Percentiles rank a stretch among this genome's conserved stretches.
phyloP scores from a whole-genome alignment of 2,329 filamentous ascomycete genomes.

The Claviceps pusilla region DNA sequence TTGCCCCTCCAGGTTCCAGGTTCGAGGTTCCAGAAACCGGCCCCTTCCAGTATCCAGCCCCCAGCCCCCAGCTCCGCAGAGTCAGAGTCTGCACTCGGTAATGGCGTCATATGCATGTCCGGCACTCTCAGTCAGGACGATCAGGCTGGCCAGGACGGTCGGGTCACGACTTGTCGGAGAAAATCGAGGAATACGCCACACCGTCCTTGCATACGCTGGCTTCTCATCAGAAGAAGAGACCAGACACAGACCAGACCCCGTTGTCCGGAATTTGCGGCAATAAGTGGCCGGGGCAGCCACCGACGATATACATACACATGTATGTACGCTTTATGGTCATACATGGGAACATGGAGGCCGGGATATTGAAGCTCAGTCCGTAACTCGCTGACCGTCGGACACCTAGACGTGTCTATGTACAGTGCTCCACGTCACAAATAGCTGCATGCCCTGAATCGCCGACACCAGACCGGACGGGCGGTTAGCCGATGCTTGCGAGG shows the following conservation, averaged over 20 bases:
- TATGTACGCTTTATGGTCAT: too few relatives aligned
- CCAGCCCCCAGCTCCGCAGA: not conserved
- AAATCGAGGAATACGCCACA: not conserved
- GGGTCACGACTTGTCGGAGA: not conserved
- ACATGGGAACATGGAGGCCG: too few relatives aligned
- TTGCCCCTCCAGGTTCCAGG: not conserved
- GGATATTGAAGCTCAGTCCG: not conserved
- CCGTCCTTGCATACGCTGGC: not conserved
- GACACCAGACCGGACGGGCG: not conserved
- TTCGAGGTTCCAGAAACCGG: too few relatives aligned
- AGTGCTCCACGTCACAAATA: not conserved
- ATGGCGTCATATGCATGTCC: not conserved
- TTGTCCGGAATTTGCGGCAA: not conserved
- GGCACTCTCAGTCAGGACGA: too few relatives aligned
- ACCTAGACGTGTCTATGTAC: not conserved
- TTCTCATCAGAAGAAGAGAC: not conserved
- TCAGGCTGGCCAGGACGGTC: not conserved
- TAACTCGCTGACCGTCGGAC: not conserved
- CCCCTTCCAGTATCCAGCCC: not conserved
- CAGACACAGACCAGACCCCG: not conserved
- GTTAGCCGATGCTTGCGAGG: not conserved
- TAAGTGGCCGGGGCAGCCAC: not conserved
- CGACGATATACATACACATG: not conserved
- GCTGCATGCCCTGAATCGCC: not conserved
- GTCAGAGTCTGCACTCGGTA: not conserved